Evolutionary conservation across 805 yeast species (phyloP), one percentile per base, ranked within the genome.

Genomic region (Myxozyma neglecta): DNA sequence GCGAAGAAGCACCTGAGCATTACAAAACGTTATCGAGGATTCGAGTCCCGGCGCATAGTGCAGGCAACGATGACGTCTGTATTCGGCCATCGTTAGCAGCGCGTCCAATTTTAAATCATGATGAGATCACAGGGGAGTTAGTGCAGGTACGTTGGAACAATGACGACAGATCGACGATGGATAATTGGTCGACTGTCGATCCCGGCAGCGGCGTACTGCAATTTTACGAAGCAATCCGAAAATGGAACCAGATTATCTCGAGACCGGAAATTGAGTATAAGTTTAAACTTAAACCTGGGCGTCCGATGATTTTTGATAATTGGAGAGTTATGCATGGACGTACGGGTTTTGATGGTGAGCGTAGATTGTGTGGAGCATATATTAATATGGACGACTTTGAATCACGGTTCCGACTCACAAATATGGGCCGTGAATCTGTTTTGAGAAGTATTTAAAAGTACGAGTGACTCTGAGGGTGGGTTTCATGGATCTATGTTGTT

Each of bases 321-420:
- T 86, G 90, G 90, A 73, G 91, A 68, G 84, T 85, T 20, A 78
- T 86, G 72, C 91, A 87, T 71, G 84, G 87, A 16, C 79, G 90
- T 69, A 83, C 85, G 49, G 85, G 79, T 62, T 85, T 86, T 61
- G 81, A 86, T 1, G 90, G 91, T 1, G 80, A 81, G 69, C 77
- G 90, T 71, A 75, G 89, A 67, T 79, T 86, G 81, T 87, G 90
- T 71, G 90, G 90, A 11, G 89, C 89, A 1, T 86, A 87, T 72
- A 77, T 83, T 65, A 85, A 84, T 71, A 76, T 87, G 58, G 90
- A 87, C 69, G 91, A 86, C 70, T 86, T 84, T 71, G 74, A 84
- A 10, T 78, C 81, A 34, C 72, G 79, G 35, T 67, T 79, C 40
- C 77, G 79, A 63, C 70, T 83, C 47, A 71, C 81, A 64, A 83